Conservation (phyloP, 2,329 filamentous ascomycete genomes). For the Coleophoma cylindrospora region DNA sequence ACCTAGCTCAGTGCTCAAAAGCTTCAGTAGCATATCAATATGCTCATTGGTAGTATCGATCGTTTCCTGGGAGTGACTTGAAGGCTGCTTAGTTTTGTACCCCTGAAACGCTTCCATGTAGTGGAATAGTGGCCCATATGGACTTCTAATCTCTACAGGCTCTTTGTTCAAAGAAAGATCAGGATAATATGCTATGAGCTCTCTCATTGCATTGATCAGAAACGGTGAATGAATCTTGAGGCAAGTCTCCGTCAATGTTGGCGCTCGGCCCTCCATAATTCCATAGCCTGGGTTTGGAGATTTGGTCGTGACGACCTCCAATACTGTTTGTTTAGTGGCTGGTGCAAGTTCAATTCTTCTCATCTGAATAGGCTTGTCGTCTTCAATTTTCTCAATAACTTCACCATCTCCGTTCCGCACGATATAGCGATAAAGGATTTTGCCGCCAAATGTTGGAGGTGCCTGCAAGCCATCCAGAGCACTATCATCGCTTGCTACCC, state of each 20-base stretch:
- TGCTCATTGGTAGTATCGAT: not conserved
- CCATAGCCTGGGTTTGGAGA: not conserved
- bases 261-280: not conserved
- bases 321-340: not conserved
- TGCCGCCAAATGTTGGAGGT: not conserved
- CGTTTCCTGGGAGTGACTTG: not conserved
- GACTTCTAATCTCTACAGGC: constrained; percentile 5
- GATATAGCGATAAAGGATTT: not conserved
- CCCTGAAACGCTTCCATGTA: constrained; percentile 7
- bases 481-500: not conserved
- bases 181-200: constrained; percentile 13
- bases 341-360: not conserved
- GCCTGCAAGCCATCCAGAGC: not conserved
- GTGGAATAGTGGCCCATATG: constrained; percentile 31
- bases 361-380: not conserved
- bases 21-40: constrained; percentile 4
- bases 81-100: constrained; percentile 2
- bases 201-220: constrained; percentile 10
- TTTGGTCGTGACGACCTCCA: not conserved
- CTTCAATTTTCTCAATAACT: not conserved
- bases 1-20: not conserved
- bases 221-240: constrained; percentile 9
- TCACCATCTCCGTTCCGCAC: not conserved
- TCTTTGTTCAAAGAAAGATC: not conserved
- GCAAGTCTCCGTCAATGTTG: not conserved